Evolutionary conservation across 2,329 filamentous ascomycete species (phyloP).

Genomic region (Aspergillus sp.): DNA sequence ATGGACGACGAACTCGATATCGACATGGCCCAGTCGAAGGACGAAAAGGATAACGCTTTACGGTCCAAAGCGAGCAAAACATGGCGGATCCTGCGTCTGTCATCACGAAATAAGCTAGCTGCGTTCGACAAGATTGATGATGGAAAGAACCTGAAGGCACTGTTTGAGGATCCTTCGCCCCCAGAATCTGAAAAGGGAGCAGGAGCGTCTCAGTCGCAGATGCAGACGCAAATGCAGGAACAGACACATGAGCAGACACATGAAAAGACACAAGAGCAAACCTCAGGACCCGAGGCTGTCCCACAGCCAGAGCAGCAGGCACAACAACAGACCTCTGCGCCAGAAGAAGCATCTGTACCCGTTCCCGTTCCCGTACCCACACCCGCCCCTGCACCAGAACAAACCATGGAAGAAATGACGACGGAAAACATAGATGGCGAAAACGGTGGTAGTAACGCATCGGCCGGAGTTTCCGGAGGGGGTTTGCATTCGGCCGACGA

Average conservation of each 20-base stretch:
- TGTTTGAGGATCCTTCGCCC: slow-evolving; percentile 34
- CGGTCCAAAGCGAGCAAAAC: slow-evolving; percentile 79
- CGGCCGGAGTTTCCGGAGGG: too few species aligned
- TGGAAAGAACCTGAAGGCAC: slow-evolving; percentile 58
- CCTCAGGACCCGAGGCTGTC: too few species aligned
- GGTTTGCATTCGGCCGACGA: too few species aligned
- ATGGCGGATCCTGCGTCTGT: slow-evolving; percentile 81
- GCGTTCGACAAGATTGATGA: slow-evolving; percentile 84
- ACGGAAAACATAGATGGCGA: background rate
- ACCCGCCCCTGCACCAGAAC: background rate
- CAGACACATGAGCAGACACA: too few species aligned
- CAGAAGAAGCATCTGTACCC: too few species aligned
- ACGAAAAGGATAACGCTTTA: slow-evolving; percentile 52
- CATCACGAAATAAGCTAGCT: slow-evolving; percentile 64
- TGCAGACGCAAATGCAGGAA: too few species aligned
- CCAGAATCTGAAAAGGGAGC: slow-evolving; percentile 3
- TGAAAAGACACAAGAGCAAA: too few species aligned
- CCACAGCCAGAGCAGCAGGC: slow-evolving; percentile 15
- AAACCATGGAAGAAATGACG: background rate
- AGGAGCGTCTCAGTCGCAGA: slow-evolving; percentile 12
- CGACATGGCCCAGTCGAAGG: slow-evolving; percentile 64
- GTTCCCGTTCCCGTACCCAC: too few species aligned
- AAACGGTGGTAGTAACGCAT: background rate
- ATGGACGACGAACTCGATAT: slow-evolving; percentile 77
- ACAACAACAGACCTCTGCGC: slow-evolving; percentile 2